phyloP scores from a whole-genome alignment of 306 rosid species.

The Sechiopsis laciniata region DNA sequence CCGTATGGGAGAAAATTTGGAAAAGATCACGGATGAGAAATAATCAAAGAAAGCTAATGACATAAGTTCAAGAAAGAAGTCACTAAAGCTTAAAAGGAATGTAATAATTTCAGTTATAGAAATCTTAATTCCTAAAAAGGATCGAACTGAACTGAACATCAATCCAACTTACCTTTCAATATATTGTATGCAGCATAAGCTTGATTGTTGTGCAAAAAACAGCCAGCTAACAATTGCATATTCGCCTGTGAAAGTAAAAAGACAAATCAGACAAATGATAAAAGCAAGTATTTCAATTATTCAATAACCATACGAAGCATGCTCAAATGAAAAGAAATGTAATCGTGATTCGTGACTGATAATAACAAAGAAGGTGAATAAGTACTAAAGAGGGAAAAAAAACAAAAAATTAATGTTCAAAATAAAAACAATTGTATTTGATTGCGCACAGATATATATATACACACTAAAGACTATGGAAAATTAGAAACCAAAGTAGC shows the following conservation, averaged over 20 bases:
- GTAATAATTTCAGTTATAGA: neutral
- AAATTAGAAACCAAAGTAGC: neutral
- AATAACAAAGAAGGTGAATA: neutral
- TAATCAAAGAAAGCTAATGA: slow-evolving; percentile 10
- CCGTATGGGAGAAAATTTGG: slow-evolving; percentile 30
- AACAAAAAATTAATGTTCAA: neutral
- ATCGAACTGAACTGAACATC: slow-evolving; percentile 2
- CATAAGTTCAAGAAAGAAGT: slow-evolving; percentile 11
- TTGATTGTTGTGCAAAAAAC: slow-evolving; percentile 84
- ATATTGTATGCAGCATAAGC: slow-evolving; percentile 80
- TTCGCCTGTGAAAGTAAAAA: slow-evolving; percentile 51
- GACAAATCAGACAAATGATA: slow-evolving; percentile 19
- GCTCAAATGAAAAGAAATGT: neutral
- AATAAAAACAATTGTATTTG: neutral
- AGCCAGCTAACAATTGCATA: slow-evolving; percentile 77
- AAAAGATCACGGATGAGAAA: slow-evolving; percentile 32
- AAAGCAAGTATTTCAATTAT: slow-evolving; percentile 9
- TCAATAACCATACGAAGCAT: neutral
- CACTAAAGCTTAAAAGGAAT: slow-evolving; percentile 15
- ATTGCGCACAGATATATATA: too few relatives aligned
- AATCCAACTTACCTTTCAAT: slow-evolving; percentile 62
- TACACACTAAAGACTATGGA: neutral
- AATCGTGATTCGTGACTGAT: neutral
- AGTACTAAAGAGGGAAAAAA: neutral
- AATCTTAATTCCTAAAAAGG: slow-evolving; percentile 9